phyloP scores from a whole-genome alignment of 129 eudicot genomes.

The Helichrysum umbraculigerum region DNA sequence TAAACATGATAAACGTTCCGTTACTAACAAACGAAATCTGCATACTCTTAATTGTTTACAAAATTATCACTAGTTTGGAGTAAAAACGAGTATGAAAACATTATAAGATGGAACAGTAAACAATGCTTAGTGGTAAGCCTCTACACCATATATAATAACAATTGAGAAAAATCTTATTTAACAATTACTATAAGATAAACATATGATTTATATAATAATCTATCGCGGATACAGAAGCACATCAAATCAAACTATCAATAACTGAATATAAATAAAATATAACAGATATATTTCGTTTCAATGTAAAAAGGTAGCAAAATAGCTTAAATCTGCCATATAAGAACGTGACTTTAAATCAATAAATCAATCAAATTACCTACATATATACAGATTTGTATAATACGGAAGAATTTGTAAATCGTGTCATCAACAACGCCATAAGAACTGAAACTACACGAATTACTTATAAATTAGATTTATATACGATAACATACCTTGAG shows the following conservation, averaged over 20 bases:
- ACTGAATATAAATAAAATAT: too few relatives aligned
- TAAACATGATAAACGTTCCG: background rate
- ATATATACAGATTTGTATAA: too few relatives aligned
- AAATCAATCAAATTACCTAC: background rate
- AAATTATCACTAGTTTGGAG: background rate
- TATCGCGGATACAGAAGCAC: background rate
- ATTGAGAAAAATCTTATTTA: background rate
- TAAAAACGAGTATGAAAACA: background rate
- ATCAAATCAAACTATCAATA: background rate
- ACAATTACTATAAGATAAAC: background rate
- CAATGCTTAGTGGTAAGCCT: background rate
- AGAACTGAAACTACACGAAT: too few relatives aligned
- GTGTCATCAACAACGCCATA: background rate
- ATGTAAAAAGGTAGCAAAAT: too few relatives aligned
- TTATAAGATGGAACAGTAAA: background rate
- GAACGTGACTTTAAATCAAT: background rate
- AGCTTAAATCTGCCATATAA: too few relatives aligned
- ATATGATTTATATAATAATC: too few relatives aligned
- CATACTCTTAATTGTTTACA: background rate
- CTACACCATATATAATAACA: background rate
- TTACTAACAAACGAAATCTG: background rate
- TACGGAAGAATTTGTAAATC: background rate
- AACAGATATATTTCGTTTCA: too few relatives aligned
- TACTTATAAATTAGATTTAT: background rate
- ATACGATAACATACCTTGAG: background rate